Base-by-base conservation (phyloP, 2,329 filamentous ascomycete species). In the Leptodontidium sp. region DNA sequence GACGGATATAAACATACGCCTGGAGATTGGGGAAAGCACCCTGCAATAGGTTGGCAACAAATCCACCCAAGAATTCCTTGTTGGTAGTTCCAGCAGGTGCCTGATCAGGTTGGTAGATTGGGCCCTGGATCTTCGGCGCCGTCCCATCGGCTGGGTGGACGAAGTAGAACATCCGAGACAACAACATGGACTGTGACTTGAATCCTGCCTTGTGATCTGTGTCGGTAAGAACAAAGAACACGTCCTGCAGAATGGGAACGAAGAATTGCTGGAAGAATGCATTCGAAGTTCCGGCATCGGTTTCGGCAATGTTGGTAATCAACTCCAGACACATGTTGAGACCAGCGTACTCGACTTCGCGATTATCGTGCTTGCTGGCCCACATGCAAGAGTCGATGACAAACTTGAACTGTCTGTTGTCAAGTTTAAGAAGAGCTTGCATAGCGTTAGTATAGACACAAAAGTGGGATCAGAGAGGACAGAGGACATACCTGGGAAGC, bases 331-430 rank as follows among this genome's bases (percentile, higher is more conserved):
- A 98, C 96, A 99, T 99, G 81, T 94, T 96, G 70, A 99, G 88
- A 70, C 96, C 96, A 49, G 96, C 97, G 74, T 93, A 93, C 82
- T 99, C 96, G 38, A 99, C 96, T 78, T 98, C 94, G 70, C 96
- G 92, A 82, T 99, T 99, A 83, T 99, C 96, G 81, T 99, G 96
- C 85, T 99, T 99, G 85, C 95, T 98, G n/a, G 97, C 96, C 97
- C 96, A 99, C 87, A 98, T 94, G 85, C 97, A 99, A 45, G 95
- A 97, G 81, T 99, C 96, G 74, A 99, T 98, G 76, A 99, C 94
- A 78, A 98, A 97, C 83, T 99, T 99, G 89, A 99, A 99, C 79
- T 98, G 96, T 69, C 93, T 90, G 77, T 93, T 95, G 79, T 99
- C 95, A 43, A 99, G 89, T 81, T 97, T 97, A 73, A 99, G 86